Base-by-base conservation (phyloP, 192 early-diverging fungal genomes). In the Dispira simplex region DNA sequence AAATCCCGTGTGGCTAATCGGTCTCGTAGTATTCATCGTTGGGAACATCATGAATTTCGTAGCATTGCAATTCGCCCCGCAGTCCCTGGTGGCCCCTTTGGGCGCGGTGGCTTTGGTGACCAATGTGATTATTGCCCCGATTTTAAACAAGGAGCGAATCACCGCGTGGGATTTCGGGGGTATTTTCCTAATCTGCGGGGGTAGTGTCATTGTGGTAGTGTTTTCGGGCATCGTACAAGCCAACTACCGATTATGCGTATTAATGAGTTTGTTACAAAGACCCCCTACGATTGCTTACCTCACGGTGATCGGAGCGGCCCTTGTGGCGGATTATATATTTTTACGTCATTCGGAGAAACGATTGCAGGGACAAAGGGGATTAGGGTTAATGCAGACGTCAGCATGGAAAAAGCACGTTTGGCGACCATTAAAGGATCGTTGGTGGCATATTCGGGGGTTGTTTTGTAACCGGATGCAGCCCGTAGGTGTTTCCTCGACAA, bases 41-140 rank as follows among this genome's bases (percentile, higher is more conserved):
- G 87, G 85, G 44, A 90, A 86, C 67, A 69, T 87, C 20, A 65
- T 82, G 63, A 83, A 85, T 66, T 88, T 90, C 63, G 66, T 83
- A 21, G 88, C 88, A 0, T 66, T 90, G 52, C 81, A 88, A 62
- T 91, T 88, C 71, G 89, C 89, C 13, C 82, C 89, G 0, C 89
- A 91, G 71, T 91, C 89, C 8, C 67, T 91, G 43, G 79, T 87
- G 11, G 89, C 86, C 0, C 84, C 89, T 1, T 73, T 91, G n/a
- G 85, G 87, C 11, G 85, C 83, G 16, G 79, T 89, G 16, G 83
- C 89, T 0, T 75, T 91, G n/a, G 86, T 91, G 14, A 79, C 84
- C 2, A 91, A 91, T 60, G 83, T 89, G 44, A 82, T 91, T 52
- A 71, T 87, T 18, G 89, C 89, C 8, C 89, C 89, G 4, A 63